Evolutionary conservation across 352 stramenopile species (phyloP).

Genomic region (Phytophthora kernoviae): DNA sequence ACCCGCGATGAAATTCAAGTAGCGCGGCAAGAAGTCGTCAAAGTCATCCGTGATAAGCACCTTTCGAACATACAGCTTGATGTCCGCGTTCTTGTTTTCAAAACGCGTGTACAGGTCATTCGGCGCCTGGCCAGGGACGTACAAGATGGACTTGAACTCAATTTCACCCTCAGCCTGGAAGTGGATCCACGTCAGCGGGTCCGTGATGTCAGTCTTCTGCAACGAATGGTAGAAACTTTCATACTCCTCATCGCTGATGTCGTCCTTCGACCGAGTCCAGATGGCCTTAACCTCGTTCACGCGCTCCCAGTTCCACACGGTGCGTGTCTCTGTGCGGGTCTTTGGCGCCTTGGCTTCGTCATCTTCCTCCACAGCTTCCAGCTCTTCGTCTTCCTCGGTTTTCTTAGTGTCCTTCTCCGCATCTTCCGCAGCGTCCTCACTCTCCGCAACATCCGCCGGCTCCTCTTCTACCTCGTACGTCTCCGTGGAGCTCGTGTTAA

Average conservation of each 20-base stretch:
- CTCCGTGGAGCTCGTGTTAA: constrained; percentile 94
- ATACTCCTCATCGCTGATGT: constrained; percentile 99
- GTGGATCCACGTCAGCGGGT: constrained; percentile 97
- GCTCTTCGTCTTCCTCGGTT: constrained; percentile 63
- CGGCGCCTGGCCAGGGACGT: constrained; percentile 92
- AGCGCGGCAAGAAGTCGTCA: constrained; percentile 97
- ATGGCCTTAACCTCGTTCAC: constrained; percentile 98
- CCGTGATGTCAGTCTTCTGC: constrained; percentile 84
- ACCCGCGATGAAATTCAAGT: constrained; percentile 99
- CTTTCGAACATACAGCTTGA: constrained; percentile 99
- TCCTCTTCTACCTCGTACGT: constrained; percentile 92
- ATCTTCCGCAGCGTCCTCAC: constrained; percentile 49
- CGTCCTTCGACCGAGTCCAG: constrained; percentile 96
- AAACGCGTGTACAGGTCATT: constrained; percentile 91
- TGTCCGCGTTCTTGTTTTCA: constrained; percentile 90
- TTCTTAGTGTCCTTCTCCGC: constrained; percentile 60
- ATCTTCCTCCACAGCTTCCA: constrained; percentile 82
- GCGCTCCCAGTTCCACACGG: constrained; percentile 95
- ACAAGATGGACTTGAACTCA: constrained; percentile 99
- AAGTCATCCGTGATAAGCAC: constrained; percentile 99
- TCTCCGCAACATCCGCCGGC: constrained; percentile 58
- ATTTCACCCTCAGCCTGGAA: constrained; percentile 99
- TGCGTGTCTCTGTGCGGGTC: constrained; percentile 91
- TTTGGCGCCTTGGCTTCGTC: constrained; percentile 72
- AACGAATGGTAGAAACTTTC: constrained; percentile 98